A percentile compares a stretch with the other conserved stretches of the same genome.
These are phyloP conservation scores for Phytophthora fragariaefolia DNA, from an alignment of 352 stramenopile genomes.

Conservation along the genomic window DNA sequence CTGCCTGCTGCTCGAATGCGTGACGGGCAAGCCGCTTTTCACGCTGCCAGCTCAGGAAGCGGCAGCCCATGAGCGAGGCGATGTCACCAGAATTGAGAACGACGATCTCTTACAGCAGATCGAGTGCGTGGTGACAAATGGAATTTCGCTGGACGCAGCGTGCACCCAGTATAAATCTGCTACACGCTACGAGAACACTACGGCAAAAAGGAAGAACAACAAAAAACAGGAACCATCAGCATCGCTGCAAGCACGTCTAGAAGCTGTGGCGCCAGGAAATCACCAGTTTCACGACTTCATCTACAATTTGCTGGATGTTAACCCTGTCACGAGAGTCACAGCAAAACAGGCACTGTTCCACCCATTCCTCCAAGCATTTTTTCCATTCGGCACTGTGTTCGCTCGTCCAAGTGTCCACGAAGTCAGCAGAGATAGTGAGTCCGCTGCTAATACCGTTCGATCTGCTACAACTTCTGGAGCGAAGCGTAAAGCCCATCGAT, in stretches of 20 bases:
- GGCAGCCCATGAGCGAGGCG: constrained; percentile 16
- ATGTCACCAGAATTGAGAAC: constrained; percentile 33
- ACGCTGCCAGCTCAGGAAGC: constrained; percentile 29
- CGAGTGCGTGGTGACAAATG: constrained; percentile 42
- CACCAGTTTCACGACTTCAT: constrained; percentile 63
- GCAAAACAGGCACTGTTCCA: constrained; percentile 65
- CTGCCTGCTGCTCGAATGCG: constrained; percentile 73
- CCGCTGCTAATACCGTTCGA: not conserved
- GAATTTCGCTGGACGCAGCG: constrained; percentile 27
- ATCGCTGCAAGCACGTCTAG: constrained; percentile 35
- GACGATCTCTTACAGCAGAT: constrained; percentile 55
- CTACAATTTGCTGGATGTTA: constrained; percentile 52
- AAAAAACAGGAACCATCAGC: constrained; percentile 11
- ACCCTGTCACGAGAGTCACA: constrained; percentile 52
- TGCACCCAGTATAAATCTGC: constrained; percentile 42
- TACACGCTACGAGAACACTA: constrained; percentile 27
- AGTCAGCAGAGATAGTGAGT: constrained; percentile 5
- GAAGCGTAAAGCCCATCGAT: constrained; percentile 29
- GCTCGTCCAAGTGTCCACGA: constrained; percentile 9
- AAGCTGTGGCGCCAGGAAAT: constrained; percentile 37
- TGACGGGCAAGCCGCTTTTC: constrained; percentile 64
- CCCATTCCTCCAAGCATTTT: constrained; percentile 73
- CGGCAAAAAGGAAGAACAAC: constrained; percentile 1
- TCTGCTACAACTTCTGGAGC: constrained; percentile 9
- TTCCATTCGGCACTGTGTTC: constrained; percentile 74